These are phyloP conservation scores for Peribolospora kevripleyi DNA, from an alignment of 768 basidiomycete species.

Conservation along the genomic window DNA sequence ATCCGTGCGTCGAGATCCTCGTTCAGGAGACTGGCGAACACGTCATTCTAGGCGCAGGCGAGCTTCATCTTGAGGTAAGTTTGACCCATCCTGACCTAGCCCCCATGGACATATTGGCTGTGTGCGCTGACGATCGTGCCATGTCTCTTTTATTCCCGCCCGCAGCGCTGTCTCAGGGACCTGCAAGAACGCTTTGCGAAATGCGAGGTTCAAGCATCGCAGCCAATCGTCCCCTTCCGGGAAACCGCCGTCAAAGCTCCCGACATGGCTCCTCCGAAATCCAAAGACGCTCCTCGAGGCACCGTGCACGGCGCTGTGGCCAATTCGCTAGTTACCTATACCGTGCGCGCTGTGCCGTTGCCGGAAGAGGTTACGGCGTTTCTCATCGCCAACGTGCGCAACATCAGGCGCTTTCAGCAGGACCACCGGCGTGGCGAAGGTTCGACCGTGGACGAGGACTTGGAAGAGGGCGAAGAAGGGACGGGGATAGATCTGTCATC, in stretches of 20 bases:
- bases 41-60: constrained; percentile 86
- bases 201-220: constrained; percentile 75
- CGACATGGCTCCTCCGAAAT: constrained; percentile 80
- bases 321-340: constrained; percentile 50
- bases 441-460: constrained; percentile 8
- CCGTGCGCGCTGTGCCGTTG: constrained; percentile 56
- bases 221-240: constrained; percentile 91
- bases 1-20: constrained; percentile 91
- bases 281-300: constrained; percentile 40
- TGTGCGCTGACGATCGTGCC: background rate
- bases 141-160: background rate
- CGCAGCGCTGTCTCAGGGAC: constrained; percentile 79
- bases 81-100: background rate
- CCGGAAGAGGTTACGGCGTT: constrained; percentile 50
- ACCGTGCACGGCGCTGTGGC: constrained; percentile 46
- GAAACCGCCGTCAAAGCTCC: constrained; percentile 65
- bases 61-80: constrained; percentile 73
- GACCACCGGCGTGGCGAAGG: constrained; percentile 20
- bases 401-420: constrained; percentile 38
- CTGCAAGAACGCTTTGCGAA: constrained; percentile 83
- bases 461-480: constrained; percentile 5
- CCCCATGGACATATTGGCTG: background rate
- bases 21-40: constrained; percentile 94
- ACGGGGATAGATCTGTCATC: background rate
- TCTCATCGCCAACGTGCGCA: constrained; percentile 42